Evolutionary conservation across 2,329 filamentous ascomycete species (phyloP).

Genomic region (Neofusicoccum laricinum): DNA sequence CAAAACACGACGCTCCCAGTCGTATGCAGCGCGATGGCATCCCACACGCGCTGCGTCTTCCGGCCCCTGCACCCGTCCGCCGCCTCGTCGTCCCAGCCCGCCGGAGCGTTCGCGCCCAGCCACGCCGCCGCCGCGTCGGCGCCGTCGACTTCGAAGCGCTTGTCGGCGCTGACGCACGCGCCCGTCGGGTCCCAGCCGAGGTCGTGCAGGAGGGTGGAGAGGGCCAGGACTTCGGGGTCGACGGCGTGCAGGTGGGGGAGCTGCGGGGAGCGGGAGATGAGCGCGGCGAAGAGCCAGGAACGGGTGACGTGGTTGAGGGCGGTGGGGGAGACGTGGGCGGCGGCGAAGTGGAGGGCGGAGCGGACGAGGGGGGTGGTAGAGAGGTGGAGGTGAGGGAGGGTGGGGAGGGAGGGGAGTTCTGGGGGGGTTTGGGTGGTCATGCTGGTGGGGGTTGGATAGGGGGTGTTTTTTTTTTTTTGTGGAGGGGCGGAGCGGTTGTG

Average conservation of each 20-base stretch:
- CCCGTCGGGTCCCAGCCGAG: slow-evolving; percentile 40
- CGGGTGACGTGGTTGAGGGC: slow-evolving; percentile 40
- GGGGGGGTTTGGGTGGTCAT: background rate
- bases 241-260: slow-evolving; percentile 28
- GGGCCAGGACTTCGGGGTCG: slow-evolving; percentile 39
- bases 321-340: slow-evolving; percentile 25
- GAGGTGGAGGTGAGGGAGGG: slow-evolving; percentile 15
- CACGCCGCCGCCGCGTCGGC: slow-evolving; percentile 45
- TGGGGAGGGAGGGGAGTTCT: slow-evolving; percentile 10
- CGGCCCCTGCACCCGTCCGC: background rate
- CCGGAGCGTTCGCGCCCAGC: slow-evolving; percentile 25
- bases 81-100: slow-evolving; percentile 32
- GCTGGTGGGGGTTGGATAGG: background rate
- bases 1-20: slow-evolving; percentile 35
- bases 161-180: slow-evolving; percentile 39
- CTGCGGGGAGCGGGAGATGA: slow-evolving; percentile 22
- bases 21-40: slow-evolving; percentile 47
- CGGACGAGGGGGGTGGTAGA: slow-evolving; percentile 34
- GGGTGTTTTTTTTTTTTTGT: too few species aligned
- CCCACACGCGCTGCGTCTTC: slow-evolving; percentile 45
- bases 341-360: slow-evolving; percentile 30
- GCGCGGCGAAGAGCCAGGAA: slow-evolving; percentile 34
- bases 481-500: too few species aligned
- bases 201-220: slow-evolving; percentile 42
- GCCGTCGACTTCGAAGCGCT: slow-evolving; percentile 51